Percentiles rank a stretch among this genome's conserved stretches.
Conservation (phyloP, 768 basidiomycete species). For the Suillus ampliporus region DNA sequence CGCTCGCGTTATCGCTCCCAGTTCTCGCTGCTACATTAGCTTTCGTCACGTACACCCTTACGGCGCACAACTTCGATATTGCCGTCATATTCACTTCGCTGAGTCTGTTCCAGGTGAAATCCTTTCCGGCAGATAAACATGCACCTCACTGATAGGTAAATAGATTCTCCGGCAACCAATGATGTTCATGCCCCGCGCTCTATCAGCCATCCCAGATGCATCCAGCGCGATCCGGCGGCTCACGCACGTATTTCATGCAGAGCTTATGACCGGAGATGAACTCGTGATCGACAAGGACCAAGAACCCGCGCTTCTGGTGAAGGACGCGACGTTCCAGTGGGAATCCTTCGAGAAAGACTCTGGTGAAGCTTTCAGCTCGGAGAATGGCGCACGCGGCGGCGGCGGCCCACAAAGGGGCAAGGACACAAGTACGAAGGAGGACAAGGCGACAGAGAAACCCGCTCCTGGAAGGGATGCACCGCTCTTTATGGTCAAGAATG, state of each 20-base stretch:
- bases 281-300: conserved; percentile 51
- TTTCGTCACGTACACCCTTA: conserved; percentile 71
- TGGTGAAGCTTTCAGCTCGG: conserved; percentile 4
- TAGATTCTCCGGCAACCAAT: conserved; percentile 74
- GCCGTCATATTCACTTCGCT: conserved; percentile 72
- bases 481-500: conserved; percentile 53
- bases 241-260: conserved; percentile 50
- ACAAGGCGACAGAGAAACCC: conserved; percentile 21
- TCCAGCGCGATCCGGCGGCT: conserved; percentile 63
- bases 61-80: conserved; percentile 60
- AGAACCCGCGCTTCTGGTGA: conserved; percentile 19
- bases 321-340: conserved; percentile 70
- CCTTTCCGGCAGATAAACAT: not conserved
- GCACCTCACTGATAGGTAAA: not conserved
- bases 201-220: conserved; percentile 69
- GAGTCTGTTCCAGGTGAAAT: conserved; percentile 56
- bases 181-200: conserved; percentile 65
- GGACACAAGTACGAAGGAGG: conserved; percentile 10
- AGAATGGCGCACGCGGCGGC: conserved; percentile 7
- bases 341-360: conserved; percentile 39
- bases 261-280: conserved; percentile 49
- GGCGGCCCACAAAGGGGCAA: conserved; percentile 1
- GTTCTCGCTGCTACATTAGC: conserved; percentile 69
- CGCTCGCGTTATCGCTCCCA: conserved; percentile 62
- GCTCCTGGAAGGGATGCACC: conserved; percentile 6